Base-by-base conservation (phyloP, 2,329 filamentous ascomycete genomes). In the Nemania sp. region DNA sequence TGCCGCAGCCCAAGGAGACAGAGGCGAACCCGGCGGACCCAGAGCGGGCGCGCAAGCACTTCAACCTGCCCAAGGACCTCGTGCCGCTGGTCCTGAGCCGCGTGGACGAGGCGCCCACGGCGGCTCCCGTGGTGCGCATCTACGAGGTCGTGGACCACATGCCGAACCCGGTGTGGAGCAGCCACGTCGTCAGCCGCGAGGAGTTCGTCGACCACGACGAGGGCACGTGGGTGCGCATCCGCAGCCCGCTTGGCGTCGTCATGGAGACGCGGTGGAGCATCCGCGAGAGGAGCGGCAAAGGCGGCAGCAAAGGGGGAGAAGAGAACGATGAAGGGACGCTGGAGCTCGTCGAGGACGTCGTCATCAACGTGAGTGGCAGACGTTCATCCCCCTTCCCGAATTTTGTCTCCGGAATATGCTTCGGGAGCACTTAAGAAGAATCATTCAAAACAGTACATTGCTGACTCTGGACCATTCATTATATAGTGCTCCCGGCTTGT, bases 101-200 rank as follows among this genome's bases (percentile, higher is more conserved):
- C 17, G 53, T 60, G 62, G 15, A 21, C 7, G 5, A 11, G 17
- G 52, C 34, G 15, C 21, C n/a, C n/a, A n/a, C n/a, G n/a, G n/a
- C 46, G 9, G 56, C 43, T 15, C 50, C 56, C 37, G 58, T 62
- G 62, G 46, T 70, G n/a, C 69, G 71, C 49, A 74, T 76, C 63
- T 85, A 80, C 72, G 74, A 76, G 34, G 80, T 85, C 21, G 76
- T 84, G 7, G 81, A 84, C 66, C 76, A 81, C 39, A 74, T 85
- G 21, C 82, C 83, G 3, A 81, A 81, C 13, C 82, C 82, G 2
- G 75, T 86, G 29, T 85, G 81, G 82, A 81, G 83, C 67, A 80
- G 77, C 53, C 79, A 80, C 49, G 80, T 85, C 6, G 76, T 81
- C 54, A 84, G 82, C 73, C 79, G 71, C 5, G 83, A 83, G 68